Percentiles rank a stretch among this genome's conserved stretches.
phyloP scores from a whole-genome alignment of 371 early-diverging fungal genomes.

The Rhizopus stolonifer region DNA sequence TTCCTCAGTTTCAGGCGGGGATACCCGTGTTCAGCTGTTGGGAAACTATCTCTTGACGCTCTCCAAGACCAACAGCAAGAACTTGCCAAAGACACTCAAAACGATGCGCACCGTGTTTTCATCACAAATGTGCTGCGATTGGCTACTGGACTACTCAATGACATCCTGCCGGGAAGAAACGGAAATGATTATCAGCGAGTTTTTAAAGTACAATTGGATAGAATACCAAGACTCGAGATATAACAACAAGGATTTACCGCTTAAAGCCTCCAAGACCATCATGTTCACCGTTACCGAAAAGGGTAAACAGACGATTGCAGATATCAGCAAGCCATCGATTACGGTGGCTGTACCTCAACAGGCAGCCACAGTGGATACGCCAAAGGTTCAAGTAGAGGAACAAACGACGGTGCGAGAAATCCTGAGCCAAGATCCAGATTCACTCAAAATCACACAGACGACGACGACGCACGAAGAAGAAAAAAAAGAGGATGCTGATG shows the following conservation, averaged over 20 bases:
- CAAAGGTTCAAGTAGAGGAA: slow-evolving; percentile 7
- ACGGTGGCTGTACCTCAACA: slow-evolving; percentile 12
- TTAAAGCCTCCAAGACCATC: slow-evolving; percentile 23
- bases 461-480: slow-evolving; percentile 12
- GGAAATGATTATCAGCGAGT: slow-evolving; percentile 48
- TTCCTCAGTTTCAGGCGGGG: slow-evolving; percentile 16
- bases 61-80: slow-evolving; percentile 23
- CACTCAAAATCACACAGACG: slow-evolving; percentile 9
- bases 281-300: slow-evolving; percentile 29
- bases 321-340: slow-evolving; percentile 9
- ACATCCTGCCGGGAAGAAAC: slow-evolving; percentile 68
- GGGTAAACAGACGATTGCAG: slow-evolving; percentile 22
- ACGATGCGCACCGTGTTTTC: slow-evolving; percentile 44
- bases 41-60: slow-evolving; percentile 41
- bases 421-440: slow-evolving; percentile 19
- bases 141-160: slow-evolving; percentile 62
- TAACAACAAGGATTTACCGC: neutral
- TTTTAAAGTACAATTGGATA: slow-evolving; percentile 59
- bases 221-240: slow-evolving; percentile 39
- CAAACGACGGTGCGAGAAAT: slow-evolving; percentile 22
- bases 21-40: slow-evolving; percentile 39
- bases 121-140: slow-evolving; percentile 52
- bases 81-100: slow-evolving; percentile 16
- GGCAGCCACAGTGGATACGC: slow-evolving; percentile 1
- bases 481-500: slow-evolving; percentile 10